A percentile compares a stretch with the other conserved stretches of the same genome.
phyloP scores from a whole-genome alignment of 1,284 basidiomycete species.

The Puccinia horiana region DNA sequence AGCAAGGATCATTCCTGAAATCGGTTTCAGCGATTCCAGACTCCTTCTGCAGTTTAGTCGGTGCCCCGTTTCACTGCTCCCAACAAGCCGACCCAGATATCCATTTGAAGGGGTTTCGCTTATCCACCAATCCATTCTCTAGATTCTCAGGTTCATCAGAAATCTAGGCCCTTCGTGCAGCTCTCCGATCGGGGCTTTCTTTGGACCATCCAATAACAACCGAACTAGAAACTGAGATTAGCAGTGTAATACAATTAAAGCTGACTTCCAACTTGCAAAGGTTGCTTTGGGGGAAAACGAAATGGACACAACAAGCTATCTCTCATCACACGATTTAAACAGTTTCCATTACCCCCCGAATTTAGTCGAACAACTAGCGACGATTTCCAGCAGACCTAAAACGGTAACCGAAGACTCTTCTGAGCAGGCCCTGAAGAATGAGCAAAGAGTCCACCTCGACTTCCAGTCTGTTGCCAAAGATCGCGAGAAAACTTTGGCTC shows the following conservation, averaged over 20 bases:
- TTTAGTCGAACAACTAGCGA: neutral
- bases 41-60: neutral
- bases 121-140: too few relatives aligned
- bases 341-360: neutral
- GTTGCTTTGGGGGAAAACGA: too few relatives aligned
- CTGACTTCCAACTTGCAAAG: too few relatives aligned
- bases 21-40: neutral
- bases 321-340: neutral
- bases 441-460: neutral
- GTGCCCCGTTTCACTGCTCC: neutral
- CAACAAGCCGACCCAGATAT: neutral
- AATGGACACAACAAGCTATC: neutral
- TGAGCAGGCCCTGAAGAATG: neutral
- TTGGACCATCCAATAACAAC: too few relatives aligned
- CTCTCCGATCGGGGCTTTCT: too few relatives aligned
- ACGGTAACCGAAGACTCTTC: neutral
- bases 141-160: too few relatives aligned
- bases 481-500: neutral
- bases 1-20: neutral
- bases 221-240: too few relatives aligned
- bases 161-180: too few relatives aligned
- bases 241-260: too few relatives aligned
- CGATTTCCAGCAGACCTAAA: neutral
- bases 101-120: too few relatives aligned
- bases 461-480: constrained; percentile 2